These are phyloP conservation scores for Mycena belliarum DNA, from an alignment of 768 basidiomycete species.

Conservation along the genomic window DNA sequence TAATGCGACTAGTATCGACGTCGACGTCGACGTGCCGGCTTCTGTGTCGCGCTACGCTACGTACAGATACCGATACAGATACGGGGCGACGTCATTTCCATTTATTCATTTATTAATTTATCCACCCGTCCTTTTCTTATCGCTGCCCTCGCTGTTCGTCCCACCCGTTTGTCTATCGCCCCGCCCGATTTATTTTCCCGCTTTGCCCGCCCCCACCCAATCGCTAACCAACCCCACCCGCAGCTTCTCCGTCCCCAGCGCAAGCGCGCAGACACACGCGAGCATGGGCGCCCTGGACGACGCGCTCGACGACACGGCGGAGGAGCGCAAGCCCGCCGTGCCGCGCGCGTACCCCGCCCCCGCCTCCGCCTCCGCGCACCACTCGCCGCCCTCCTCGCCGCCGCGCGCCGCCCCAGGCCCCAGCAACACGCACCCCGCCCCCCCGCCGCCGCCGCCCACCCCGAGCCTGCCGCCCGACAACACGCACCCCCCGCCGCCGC, in stretches of 20 bases:
- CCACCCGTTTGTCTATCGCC: no score
- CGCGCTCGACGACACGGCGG: neutral
- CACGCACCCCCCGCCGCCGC: slow-evolving; percentile 26
- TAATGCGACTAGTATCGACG: no score
- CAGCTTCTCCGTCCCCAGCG: neutral
- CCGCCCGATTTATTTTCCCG: no score
- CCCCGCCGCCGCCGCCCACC: neutral
- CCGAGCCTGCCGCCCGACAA: neutral
- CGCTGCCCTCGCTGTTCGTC: neutral
- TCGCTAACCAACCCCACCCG: neutral
- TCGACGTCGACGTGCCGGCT: no score
- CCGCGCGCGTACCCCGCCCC: neutral
- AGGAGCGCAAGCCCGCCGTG: slow-evolving; percentile 16
- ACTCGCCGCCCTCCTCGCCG: neutral
- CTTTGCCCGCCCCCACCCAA: no score
- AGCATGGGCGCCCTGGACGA: no score
- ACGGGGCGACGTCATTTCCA: no score
- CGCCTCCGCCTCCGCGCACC: neutral
- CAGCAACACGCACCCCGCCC: neutral
- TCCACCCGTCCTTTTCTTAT: neutral
- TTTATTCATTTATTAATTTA: neutral
- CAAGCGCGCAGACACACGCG: neutral
- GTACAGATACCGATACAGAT: no score
- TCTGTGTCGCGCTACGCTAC: no score
- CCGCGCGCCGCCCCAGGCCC: no score